Conservation (phyloP, 139 green algal species). For the Choricystis sp. region DNA sequence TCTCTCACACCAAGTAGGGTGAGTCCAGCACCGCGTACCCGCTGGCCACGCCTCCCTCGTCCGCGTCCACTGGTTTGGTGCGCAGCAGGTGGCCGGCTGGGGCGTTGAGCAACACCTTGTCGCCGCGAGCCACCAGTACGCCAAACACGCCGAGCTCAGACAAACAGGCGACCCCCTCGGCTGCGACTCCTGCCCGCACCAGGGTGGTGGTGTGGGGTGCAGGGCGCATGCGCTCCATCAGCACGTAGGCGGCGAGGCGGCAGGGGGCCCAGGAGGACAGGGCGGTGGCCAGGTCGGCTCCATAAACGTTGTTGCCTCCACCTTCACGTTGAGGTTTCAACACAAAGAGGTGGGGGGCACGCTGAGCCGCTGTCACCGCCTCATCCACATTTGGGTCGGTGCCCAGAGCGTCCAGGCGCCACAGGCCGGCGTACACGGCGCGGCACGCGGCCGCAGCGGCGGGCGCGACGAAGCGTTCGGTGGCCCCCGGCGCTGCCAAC, state of each 20-base stretch:
- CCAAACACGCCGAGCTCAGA: constrained; percentile 89
- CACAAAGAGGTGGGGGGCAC: constrained; percentile 65
- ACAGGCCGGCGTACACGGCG: constrained; percentile 82
- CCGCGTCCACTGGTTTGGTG: constrained; percentile 71
- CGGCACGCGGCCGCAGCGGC: constrained; percentile 30
- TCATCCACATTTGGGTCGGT: constrained; percentile 15
- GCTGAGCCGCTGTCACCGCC: constrained; percentile 41
- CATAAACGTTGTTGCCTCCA: constrained; percentile 96
- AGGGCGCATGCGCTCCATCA: constrained; percentile 93
- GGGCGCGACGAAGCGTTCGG: constrained; percentile 42
- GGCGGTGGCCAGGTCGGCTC: constrained; percentile 4
- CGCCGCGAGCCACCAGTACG: constrained; percentile 28
- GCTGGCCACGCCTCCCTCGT: constrained; percentile 89
- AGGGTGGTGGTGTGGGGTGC: constrained; percentile 35
- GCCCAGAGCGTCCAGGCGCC: constrained; percentile 64
- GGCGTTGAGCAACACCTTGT: constrained; percentile 57
- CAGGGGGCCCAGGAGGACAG: not conserved
- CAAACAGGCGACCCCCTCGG: constrained; percentile 45
- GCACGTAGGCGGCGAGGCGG: constrained; percentile 70
- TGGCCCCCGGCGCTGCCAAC: constrained; percentile 33
- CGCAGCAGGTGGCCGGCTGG: constrained; percentile 74
- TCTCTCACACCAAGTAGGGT: constrained; percentile 35
- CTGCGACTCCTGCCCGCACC: constrained; percentile 43
- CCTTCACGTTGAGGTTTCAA: constrained; percentile 91
- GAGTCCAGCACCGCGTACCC: constrained; percentile 86